phyloP scores from a whole-genome alignment of 192 early-diverging fungal genomes.

The Linnemannia exigua region DNA sequence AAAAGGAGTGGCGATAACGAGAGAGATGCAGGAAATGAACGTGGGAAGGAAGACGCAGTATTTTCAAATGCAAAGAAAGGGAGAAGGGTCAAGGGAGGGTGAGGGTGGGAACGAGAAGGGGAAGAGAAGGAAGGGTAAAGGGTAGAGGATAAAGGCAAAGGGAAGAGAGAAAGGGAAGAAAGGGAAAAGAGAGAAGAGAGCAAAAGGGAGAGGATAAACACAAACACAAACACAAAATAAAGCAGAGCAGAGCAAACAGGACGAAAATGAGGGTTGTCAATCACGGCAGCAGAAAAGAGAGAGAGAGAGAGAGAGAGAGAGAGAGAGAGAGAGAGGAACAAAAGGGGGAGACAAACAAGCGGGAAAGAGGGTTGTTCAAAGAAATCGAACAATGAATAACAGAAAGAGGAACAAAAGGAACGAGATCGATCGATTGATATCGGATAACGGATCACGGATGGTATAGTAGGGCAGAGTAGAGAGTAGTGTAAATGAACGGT shows the following conservation, averaged over 20 bases:
- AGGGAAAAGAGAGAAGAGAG: not conserved
- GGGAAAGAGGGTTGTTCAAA: not conserved
- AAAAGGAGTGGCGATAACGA: not conserved
- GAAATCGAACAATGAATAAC: not conserved
- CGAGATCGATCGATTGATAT: not conserved
- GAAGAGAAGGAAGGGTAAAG: not conserved
- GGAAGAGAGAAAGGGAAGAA: not conserved
- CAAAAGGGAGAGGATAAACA: not conserved
- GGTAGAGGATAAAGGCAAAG: not conserved
- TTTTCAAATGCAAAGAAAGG: not conserved
- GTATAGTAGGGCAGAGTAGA: not conserved
- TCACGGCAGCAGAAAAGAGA: not conserved
- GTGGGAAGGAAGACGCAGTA: not conserved
- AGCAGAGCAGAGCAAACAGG: not conserved
- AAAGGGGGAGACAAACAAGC: not conserved
- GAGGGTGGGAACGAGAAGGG: not conserved
- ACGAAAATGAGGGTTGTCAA: not conserved
- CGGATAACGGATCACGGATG: conserved; percentile 7
- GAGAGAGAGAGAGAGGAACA: not conserved
- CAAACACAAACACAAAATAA: conserved; percentile 8
- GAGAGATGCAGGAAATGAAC: conserved; percentile 5
- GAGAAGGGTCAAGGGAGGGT: not conserved
- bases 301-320: no score
- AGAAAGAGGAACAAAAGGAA: not conserved
- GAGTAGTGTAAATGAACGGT: not conserved